phyloP scores from a whole-genome alignment of 352 stramenopile species.

The Pythium phragmitis region DNA sequence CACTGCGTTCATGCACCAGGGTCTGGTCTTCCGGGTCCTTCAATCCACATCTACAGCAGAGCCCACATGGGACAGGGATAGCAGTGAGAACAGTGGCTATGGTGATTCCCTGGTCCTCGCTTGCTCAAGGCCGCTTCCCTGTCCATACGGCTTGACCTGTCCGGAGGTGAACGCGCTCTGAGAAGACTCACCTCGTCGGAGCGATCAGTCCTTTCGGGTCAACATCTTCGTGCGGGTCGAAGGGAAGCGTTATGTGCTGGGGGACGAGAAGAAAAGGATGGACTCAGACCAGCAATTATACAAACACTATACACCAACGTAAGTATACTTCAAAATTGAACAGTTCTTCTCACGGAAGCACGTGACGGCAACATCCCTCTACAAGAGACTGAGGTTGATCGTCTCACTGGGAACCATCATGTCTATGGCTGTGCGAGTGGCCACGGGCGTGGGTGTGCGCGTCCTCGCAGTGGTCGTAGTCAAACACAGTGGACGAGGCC shows the following conservation, averaged over 20 bases:
- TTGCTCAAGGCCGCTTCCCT: no score
- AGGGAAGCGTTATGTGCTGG: neutral
- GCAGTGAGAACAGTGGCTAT: no score
- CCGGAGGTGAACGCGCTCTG: neutral
- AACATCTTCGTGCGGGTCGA: neutral
- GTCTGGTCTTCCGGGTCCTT: no score
- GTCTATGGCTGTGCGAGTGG: constrained; percentile 10
- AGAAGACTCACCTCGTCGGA: no score
- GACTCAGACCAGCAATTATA: neutral
- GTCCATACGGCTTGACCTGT: no score
- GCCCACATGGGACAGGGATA: no score
- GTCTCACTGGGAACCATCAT: neutral
- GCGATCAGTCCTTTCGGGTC: no score
- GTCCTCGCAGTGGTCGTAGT: constrained; percentile 13
- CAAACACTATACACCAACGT: neutral
- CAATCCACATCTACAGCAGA: no score
- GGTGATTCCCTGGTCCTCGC: no score
- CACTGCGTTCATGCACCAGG: no score
- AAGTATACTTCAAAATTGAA: constrained; percentile 13
- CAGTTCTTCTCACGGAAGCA: neutral
- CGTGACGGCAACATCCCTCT: constrained; percentile 10
- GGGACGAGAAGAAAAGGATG: neutral
- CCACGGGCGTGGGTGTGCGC: neutral
- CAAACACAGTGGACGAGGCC: constrained; percentile 27
- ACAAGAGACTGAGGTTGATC: neutral